Conservation (phyloP, 768 basidiomycete species). For the Tremella fuciformis region DNA sequence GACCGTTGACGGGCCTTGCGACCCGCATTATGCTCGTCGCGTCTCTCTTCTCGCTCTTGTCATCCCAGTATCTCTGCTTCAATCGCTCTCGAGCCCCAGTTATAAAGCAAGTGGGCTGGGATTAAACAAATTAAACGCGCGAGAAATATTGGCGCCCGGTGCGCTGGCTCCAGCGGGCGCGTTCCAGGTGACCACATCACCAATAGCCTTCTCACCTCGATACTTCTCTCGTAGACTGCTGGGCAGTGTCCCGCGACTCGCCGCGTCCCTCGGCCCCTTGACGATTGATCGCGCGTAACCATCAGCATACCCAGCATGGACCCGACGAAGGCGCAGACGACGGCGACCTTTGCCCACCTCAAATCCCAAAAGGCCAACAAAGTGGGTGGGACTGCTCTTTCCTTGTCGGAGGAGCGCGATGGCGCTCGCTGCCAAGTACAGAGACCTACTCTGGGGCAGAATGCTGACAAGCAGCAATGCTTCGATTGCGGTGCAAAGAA, state of each 20-base stretch:
- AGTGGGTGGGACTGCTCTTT: conserved; percentile 35
- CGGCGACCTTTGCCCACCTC: conserved; percentile 76
- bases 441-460: too few species aligned
- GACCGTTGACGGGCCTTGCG: too few species aligned
- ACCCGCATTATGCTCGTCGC: too few species aligned
- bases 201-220: not conserved
- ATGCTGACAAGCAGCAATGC: conserved; percentile 61
- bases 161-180: not conserved
- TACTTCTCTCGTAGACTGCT: not conserved
- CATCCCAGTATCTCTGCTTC: too few species aligned
- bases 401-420: not conserved
- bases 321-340: conserved; percentile 71
- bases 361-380: conserved; percentile 78
- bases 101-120: not conserved
- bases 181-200: conserved; percentile 2
- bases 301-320: conserved; percentile 26
- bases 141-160: not conserved
- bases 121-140: conserved; percentile 1
- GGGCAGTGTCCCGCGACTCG: not conserved
- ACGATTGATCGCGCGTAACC: not conserved
- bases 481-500: conserved; percentile 95
- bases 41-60: too few species aligned
- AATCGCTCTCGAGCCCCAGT: too few species aligned
- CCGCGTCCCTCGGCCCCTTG: not conserved
- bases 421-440: too few species aligned